These are phyloP conservation scores for Acrocalymma vagum DNA, from an alignment of 2,329 filamentous ascomycete genomes.

Conservation along the genomic window DNA sequence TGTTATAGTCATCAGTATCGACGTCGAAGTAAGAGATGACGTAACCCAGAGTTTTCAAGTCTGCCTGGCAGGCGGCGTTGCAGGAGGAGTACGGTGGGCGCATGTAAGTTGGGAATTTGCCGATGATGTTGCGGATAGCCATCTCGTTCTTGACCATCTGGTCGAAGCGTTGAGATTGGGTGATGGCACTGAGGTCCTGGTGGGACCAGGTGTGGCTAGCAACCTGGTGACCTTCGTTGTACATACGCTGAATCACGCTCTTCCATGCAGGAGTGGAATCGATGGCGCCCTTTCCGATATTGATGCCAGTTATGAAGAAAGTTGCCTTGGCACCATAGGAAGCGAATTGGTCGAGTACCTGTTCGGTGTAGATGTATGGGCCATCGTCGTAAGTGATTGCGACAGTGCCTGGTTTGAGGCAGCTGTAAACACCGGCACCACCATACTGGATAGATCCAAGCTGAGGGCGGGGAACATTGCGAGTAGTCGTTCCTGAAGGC, in stretches of 20 bases:
- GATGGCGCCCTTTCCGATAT: conserved; percentile 64
- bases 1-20: conserved; percentile 60
- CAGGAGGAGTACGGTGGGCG: conserved; percentile 59
- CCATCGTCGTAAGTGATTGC: conserved; percentile 75
- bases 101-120: conserved; percentile 65
- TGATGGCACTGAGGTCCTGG: conserved; percentile 55
- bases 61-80: conserved; percentile 49
- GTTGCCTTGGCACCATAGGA: conserved; percentile 70
- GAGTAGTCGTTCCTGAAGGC: conserved; percentile 63
- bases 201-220: conserved; percentile 68
- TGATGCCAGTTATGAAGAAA: conserved; percentile 71
- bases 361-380: conserved; percentile 67
- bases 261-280: conserved; percentile 60
- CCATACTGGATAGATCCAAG: conserved; percentile 66
- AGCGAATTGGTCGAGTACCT: conserved; percentile 67
- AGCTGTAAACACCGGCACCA: conserved; percentile 64
- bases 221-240: conserved; percentile 66
- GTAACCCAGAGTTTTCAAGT: conserved; percentile 59
- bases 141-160: conserved; percentile 64
- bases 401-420: conserved; percentile 62
- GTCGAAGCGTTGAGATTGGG: conserved; percentile 52
- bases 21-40: conserved; percentile 68
- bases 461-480: conserved; percentile 59
- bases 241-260: conserved; percentile 63
- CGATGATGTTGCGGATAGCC: conserved; percentile 63